Conservation (phyloP, 1,284 basidiomycete genomes). For the Meira miltonrushii region DNA sequence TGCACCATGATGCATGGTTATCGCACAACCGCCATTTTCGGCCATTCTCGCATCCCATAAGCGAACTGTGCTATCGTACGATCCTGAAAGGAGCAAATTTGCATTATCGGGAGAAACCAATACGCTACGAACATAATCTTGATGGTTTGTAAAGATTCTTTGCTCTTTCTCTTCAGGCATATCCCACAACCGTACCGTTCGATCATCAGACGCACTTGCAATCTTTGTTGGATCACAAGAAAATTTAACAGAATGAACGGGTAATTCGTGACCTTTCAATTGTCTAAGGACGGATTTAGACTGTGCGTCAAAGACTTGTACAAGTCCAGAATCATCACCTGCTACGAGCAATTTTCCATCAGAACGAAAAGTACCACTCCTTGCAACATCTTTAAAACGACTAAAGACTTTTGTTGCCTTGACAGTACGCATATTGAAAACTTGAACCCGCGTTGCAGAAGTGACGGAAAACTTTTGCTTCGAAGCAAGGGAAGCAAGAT, state of each 20-base stretch:
- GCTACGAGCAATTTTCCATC: slow-evolving; percentile 94
- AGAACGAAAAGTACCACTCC: slow-evolving; percentile 60
- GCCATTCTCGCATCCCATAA: slow-evolving; percentile 73
- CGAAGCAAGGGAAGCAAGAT: neutral
- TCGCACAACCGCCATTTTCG: slow-evolving; percentile 39
- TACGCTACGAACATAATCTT: slow-evolving; percentile 92
- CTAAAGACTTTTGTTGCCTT: slow-evolving; percentile 93
- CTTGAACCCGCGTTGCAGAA: slow-evolving; percentile 85
- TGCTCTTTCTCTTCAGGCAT: slow-evolving; percentile 80
- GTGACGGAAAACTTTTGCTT: slow-evolving; percentile 74
- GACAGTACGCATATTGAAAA: slow-evolving; percentile 91
- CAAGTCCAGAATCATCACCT: slow-evolving; percentile 84
- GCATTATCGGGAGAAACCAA: slow-evolving; percentile 77
- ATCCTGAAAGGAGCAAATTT: slow-evolving; percentile 80
- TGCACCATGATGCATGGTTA: slow-evolving; percentile 52
- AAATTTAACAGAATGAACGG: slow-evolving; percentile 90
- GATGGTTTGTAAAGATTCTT: slow-evolving; percentile 74
- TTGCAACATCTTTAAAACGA: slow-evolving; percentile 90
- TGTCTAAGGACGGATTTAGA: slow-evolving; percentile 89
- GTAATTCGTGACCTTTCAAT: slow-evolving; percentile 85
- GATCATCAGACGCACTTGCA: slow-evolving; percentile 92
- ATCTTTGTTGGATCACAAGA: slow-evolving; percentile 76
- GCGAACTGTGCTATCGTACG: slow-evolving; percentile 86
- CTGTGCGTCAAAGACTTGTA: slow-evolving; percentile 94
- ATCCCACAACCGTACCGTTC: slow-evolving; percentile 89